Evolutionary conservation across 371 early-diverging fungal species (phyloP).

Genomic region (Mitosporidium daphniae): DNA sequence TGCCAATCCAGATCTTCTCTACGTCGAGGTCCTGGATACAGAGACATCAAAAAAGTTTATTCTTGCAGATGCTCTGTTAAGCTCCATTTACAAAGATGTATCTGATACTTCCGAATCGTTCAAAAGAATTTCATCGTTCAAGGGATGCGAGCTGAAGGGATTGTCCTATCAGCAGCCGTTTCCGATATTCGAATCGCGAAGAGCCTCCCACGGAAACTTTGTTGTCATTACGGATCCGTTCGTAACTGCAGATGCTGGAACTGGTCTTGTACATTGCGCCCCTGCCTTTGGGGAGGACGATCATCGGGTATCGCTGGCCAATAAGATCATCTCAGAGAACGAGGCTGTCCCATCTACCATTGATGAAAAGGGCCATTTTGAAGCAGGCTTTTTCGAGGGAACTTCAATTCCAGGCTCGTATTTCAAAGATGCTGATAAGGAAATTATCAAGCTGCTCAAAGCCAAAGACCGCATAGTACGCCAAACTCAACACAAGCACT

Average conservation of each 20-base stretch:
- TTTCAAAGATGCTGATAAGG: conserved; percentile 21
- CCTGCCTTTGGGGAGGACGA: conserved; percentile 99
- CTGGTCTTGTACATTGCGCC: conserved; percentile 96
- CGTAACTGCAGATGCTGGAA: conserved; percentile 82
- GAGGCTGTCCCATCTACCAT: conserved; percentile 60
- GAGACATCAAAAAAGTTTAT: no score
- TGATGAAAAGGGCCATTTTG: conserved; percentile 63
- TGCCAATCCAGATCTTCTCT: conserved; percentile 67
- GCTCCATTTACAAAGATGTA: no score
- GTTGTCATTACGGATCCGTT: no score
- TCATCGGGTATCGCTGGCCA: conserved; percentile 57
- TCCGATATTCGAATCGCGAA: conserved; percentile 6
- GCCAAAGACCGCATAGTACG: conserved; percentile 34
- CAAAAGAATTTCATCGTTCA: no score
- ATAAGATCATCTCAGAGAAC: conserved; percentile 52
- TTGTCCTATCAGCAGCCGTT: conserved; percentile 9
- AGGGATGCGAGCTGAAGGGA: conserved; percentile 6
- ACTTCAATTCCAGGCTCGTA: conserved; percentile 47
- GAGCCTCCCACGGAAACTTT: no score
- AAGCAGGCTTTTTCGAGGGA: conserved; percentile 37
- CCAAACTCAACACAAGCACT: conserved; percentile 25
- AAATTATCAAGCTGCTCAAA: conserved; percentile 25
- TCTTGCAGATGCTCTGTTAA: no score
- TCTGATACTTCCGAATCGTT: no score
- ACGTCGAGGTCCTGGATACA: conserved; percentile 67